Evolutionary conservation across 192 early-diverging fungal species (phyloP), one percentile per base, ranked within the genome.

Genomic region (Rhizoclosmatium globosum): DNA sequence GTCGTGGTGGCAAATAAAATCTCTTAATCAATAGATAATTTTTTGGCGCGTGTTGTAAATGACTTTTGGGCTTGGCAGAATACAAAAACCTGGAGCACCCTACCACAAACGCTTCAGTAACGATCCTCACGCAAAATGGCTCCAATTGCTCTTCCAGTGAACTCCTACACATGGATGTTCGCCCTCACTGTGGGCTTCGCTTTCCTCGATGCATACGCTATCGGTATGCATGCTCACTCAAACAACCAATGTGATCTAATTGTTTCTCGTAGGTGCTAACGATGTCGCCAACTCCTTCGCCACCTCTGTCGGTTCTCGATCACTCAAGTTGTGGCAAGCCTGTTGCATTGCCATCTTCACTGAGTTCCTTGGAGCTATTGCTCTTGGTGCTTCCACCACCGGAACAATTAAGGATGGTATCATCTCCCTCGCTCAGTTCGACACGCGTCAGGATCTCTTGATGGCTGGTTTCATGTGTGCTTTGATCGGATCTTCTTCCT

Each of bases 231-330:
- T 3, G 7, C 9, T 64, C 17, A 64, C 23, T 64, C 38, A 64
- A 31, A 21, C 61, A 9, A 64, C 31, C 23, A 44, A 42, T 70
- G 7, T 70, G 23, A 23, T 21, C 42, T 21, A 48, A n/a, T 70
- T 9, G 74, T 74, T 23, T 69, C 43, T n/a, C 4, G 15, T 48
- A 79, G 83, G 84, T 74, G 93, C 94, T 46, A 95, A 96, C 81
- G 94, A 96, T 85, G 94, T 96, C 42, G 93, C 95, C 80, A 96
- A 96, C 83, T 90, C 93, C 3, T 96, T 96, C 76, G 92, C 94
- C 41, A 94, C 93, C 44, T 94, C 94, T 41, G 93, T 95, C 68
- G 92, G 93, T 41, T 94, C 95, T 2, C 90, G 92, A 17, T 93
- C 95, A 9, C 79, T 96, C 23, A 93, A 91, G 15, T 77, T 95